Base-by-base conservation (phyloP, 345 rosid species). In the Boechera stricta region DNA sequence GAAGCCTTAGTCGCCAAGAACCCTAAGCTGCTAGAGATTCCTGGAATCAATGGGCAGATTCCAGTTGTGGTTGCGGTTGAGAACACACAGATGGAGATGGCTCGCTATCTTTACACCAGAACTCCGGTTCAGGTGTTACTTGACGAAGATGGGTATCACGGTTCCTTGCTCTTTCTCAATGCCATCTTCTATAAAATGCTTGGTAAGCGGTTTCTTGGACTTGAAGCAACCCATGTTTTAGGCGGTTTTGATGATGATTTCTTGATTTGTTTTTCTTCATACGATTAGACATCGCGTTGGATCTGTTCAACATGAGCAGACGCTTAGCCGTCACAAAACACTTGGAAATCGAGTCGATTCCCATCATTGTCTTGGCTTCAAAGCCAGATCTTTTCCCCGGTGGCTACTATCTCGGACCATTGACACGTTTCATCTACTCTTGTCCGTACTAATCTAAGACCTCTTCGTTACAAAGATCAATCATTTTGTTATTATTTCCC, bases 291-390 rank as follows among this genome's bases (percentile, higher is more conserved):
- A 67, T 79, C 2, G 82, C 82, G 1, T 48, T 79, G 82, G 78
- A 79, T 62, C 32, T 79, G 55, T 69, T 79, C 71, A 26, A 69
- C 32, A 62, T 74, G 18, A 26, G 66, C 31, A 59, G 57, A 73
- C 81, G 81, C 44, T 67, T 78, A 16, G 81, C 81, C 28, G 73
- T 78, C 49, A 78, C 81, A 52, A 78, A 78, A 78, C 81, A 78
- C 21, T n/a, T 16, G 61, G 65, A 58, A 35, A 78, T 78, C 18
- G 74, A 78, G 64, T 78, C 81, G 1, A 72, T 78, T 24, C 81
- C 81, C 7, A 78, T 78, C 51, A 78, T 78, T 4, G 81, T 78
- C 64, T 59, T 78, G 52, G 81, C 81, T 78, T 78, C 81, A 41
- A 78, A 78, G 49, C 77, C 81, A 1, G 81, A 78, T 58, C 74